Evolutionary conservation across 1,139 yeast species (phyloP).

Genomic region (Yamadazyma mexicana): DNA sequence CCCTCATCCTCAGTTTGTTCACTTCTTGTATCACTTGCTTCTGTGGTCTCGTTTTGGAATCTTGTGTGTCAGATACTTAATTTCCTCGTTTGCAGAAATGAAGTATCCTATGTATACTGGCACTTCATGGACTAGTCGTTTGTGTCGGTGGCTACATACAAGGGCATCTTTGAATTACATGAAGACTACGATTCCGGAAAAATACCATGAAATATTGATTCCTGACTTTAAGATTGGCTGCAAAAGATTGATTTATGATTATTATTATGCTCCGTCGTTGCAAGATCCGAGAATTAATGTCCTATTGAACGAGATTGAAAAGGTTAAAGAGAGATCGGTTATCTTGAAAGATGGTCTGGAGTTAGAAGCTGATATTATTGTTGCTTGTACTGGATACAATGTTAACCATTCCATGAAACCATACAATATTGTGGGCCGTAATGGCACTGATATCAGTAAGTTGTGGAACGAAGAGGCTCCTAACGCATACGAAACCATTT

Average conservation of each 20-base stretch:
- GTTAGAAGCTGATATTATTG: constrained; percentile 39
- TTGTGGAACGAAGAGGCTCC: constrained; percentile 34
- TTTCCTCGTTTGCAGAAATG: constrained; percentile 31
- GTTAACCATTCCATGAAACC: constrained; percentile 20
- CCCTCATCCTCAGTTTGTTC: constrained; percentile 30
- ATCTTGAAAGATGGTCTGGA: constrained; percentile 30
- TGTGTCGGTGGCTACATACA: constrained; percentile 27
- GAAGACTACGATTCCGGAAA: constrained; percentile 32
- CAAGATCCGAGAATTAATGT: constrained; percentile 33
- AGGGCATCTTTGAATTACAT: constrained; percentile 26
- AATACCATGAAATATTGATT: constrained; percentile 31
- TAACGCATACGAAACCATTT: constrained; percentile 37
- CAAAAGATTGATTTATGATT: constrained; percentile 42
- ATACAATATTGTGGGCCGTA: constrained; percentile 26
- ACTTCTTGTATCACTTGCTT: constrained; percentile 22
- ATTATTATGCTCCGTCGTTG: constrained; percentile 35
- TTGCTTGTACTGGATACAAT: constrained; percentile 48
- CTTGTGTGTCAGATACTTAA: constrained; percentile 27
- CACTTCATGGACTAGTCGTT: constrained; percentile 25
- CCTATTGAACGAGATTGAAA: constrained; percentile 23
- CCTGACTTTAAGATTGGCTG: constrained; percentile 47
- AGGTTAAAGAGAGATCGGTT: constrained; percentile 30
- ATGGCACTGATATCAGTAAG: constrained; percentile 22
- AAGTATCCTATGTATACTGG: constrained; percentile 40
- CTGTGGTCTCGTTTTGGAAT: constrained; percentile 24